Evolutionary conservation across 2,329 filamentous ascomycete genomes (phyloP), one percentile per base, ranked within the genome.

Genomic region (Monilinia aucupariae): DNA sequence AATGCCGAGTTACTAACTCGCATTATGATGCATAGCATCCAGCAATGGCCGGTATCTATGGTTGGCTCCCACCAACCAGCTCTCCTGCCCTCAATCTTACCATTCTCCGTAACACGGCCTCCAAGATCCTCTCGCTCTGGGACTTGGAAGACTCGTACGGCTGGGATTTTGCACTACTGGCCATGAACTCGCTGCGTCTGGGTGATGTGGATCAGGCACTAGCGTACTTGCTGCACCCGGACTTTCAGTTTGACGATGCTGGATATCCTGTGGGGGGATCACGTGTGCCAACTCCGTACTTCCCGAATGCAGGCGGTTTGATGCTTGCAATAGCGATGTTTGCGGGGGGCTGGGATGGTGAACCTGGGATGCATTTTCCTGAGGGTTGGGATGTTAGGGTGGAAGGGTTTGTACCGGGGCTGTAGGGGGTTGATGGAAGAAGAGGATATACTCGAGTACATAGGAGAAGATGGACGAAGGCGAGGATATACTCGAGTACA

Each of bases 221-320:
- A 12, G 71, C 72, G 4, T 75, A 78, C 60, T 55, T 79, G 20
- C 69, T 85, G 27, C 75, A 85, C 71, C 72, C 76, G 1, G 74
- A 79, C 30, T 84, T 82, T 61, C 70, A 74, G 49, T 85, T 85
- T 69, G 82, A 85, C 72, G 82, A 83, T 67, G 78, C 82, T 1
- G 82, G 82, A 0, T 83, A 83, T 71, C 78, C 81, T 0, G 72
- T 81, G 5, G 82, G 82, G 7, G 81, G 81, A 0, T 74, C 76
- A 5, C 75, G 79, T 49, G 82, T 84, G 10, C 77, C 82, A 1
- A 85, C 82, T 34, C 83, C 82, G 12, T 85, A 85, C 71, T 83
- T 85, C 63, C 82, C 82, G 0, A 78, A 78, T 25, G 76, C 78
- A 43, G 77, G 79, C 2, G 77, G 77, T 1, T 73, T 85, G 64